A percentile compares a stretch with the other conserved stretches of the same genome.
phyloP scores from a whole-genome alignment of 202 grass and related monocot genomes.

The Setaria viridis region DNA sequence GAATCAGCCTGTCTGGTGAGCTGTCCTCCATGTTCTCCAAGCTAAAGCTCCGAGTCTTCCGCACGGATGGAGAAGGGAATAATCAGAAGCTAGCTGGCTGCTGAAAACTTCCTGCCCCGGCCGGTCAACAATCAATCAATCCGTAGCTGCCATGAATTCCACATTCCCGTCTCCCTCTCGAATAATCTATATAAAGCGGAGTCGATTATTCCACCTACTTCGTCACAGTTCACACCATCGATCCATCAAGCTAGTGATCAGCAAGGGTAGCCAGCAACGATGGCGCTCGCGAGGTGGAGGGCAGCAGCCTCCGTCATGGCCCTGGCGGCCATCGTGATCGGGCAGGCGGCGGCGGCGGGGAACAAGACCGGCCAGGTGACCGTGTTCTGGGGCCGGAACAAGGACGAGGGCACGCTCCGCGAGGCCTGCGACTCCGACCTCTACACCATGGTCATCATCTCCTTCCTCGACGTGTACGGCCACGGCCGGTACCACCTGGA shows the following conservation, averaged over 20 bases:
- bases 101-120: background rate
- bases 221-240: background rate
- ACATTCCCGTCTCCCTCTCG: background rate
- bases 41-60: background rate
- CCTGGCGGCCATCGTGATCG: background rate
- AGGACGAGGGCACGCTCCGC: conserved; percentile 33
- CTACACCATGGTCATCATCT: conserved; percentile 42
- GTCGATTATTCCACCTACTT: background rate
- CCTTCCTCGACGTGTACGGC: conserved; percentile 43
- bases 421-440: conserved; percentile 36
- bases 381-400: conserved; percentile 52
- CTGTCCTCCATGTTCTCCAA: conserved; percentile 27
- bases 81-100: background rate
- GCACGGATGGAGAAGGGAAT: background rate
- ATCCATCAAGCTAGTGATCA: background rate
- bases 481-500: conserved; percentile 33
- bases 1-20: background rate
- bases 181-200: conserved; percentile 6
- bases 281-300: background rate
- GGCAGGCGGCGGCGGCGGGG: conserved; percentile 9
- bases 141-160: background rate
- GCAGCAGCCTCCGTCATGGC: background rate
- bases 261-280: background rate
- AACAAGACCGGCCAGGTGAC: conserved; percentile 51
- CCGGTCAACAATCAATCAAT: background rate